These are phyloP conservation scores for Saururus chinensis DNA, from an alignment of 164 flowering plant species.

Conservation along the genomic window DNA sequence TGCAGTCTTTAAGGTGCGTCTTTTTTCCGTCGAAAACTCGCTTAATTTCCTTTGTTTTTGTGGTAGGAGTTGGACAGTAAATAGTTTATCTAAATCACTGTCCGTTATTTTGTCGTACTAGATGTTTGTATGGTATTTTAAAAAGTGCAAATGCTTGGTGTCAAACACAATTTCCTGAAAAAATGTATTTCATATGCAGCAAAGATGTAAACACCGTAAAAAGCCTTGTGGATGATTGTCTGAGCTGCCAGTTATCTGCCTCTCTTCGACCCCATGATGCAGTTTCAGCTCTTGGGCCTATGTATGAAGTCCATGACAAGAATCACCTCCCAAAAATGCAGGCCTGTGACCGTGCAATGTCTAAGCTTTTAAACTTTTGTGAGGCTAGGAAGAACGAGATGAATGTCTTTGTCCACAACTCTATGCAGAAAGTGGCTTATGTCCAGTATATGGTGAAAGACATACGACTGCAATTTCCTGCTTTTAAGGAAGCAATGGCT, in stretches of 20 bases:
- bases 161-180: no score
- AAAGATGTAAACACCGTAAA: slow-evolving; percentile 94
- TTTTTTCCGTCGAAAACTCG: background rate
- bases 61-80: background rate
- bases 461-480: slow-evolving; percentile 76
- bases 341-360: slow-evolving; percentile 50
- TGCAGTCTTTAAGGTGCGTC: slow-evolving; percentile 89
- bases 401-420: slow-evolving; percentile 73
- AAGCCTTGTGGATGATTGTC: slow-evolving; percentile 86
- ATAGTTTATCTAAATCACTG: no score
- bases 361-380: slow-evolving; percentile 59
- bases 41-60: background rate
- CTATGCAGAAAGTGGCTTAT: slow-evolving; percentile 78
- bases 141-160: background rate
- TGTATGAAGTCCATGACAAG: slow-evolving; percentile 94
- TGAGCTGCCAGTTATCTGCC: slow-evolving; percentile 59
- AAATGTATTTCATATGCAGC: slow-evolving; percentile 36
- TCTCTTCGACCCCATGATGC: slow-evolving; percentile 99
- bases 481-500: slow-evolving; percentile 77
- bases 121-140: no score
- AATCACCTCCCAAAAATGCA: slow-evolving; percentile 82
- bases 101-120: no score
- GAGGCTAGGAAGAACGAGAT: slow-evolving; percentile 76
- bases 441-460: slow-evolving; percentile 66
- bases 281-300: slow-evolving; percentile 97